A percentile compares a stretch with the other conserved stretches of the same genome.
Conservation (phyloP, 805 yeast species). For the Pichia occidentalis region DNA sequence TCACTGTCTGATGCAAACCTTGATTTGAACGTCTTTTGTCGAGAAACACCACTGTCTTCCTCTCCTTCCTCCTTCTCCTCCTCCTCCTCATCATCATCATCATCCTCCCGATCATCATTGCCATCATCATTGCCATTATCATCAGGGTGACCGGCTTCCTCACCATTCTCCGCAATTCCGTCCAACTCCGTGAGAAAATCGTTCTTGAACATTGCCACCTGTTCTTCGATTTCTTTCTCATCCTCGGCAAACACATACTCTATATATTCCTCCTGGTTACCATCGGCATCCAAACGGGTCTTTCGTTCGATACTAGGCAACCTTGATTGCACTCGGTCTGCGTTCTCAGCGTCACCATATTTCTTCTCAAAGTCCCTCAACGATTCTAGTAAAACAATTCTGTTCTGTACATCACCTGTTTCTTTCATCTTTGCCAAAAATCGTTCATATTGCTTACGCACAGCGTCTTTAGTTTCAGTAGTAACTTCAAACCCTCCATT, state of each 20-base stretch:
- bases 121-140: constrained; percentile 6
- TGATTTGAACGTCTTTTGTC: constrained; percentile 5
- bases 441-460: constrained; percentile 50
- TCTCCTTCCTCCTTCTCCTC: background rate
- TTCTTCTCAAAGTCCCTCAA: constrained; percentile 56
- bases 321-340: constrained; percentile 34
- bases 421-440: constrained; percentile 43
- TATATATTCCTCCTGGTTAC: constrained; percentile 44
- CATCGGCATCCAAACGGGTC: constrained; percentile 34
- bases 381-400: constrained; percentile 52
- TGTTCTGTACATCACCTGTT: constrained; percentile 32
- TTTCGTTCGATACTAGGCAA: constrained; percentile 50
- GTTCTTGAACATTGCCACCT: constrained; percentile 12
- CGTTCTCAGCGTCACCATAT: constrained; percentile 46
- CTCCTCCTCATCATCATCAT: constrained; percentile 3
- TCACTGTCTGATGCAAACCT: constrained; percentile 12
- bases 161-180: constrained; percentile 10
- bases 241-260: constrained; percentile 70
- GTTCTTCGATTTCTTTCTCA: constrained; percentile 23
- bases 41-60: background rate
- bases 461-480: constrained; percentile 36
- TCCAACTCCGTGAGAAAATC: constrained; percentile 11
- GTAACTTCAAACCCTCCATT: constrained; percentile 24
- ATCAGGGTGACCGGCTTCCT: constrained; percentile 9
- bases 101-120: background rate